Conservation (phyloP, 345 rosid genomes). For the Carallia pectinifolia region DNA sequence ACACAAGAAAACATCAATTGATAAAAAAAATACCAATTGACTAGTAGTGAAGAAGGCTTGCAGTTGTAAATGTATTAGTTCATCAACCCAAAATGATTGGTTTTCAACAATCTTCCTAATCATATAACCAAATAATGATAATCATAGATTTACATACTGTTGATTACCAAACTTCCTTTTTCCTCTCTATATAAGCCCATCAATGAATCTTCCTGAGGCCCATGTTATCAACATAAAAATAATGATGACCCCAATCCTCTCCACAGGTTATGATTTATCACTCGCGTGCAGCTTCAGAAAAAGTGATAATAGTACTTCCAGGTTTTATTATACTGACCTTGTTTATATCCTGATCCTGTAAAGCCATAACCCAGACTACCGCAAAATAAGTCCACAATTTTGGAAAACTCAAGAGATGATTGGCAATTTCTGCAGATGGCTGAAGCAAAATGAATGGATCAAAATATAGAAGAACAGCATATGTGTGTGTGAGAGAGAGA, state of each 20-base stretch:
- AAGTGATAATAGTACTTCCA: background rate
- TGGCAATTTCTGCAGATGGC: slow-evolving; percentile 13
- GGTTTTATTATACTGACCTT: slow-evolving; percentile 36
- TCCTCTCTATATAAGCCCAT: too few relatives aligned
- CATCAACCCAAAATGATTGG: background rate
- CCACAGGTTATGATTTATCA: background rate
- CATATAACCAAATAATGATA: too few relatives aligned
- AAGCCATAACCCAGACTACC: slow-evolving; percentile 5
- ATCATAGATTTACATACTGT: background rate
- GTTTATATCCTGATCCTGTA: background rate
- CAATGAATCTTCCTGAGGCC: too few relatives aligned
- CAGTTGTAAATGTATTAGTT: background rate
- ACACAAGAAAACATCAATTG: slow-evolving; percentile 4
- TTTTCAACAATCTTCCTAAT: too few relatives aligned
- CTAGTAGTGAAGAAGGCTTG: background rate
- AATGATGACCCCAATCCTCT: background rate
- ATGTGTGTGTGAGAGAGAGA: background rate
- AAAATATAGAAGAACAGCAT: background rate
- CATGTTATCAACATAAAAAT: background rate
- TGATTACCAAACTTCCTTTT: background rate
- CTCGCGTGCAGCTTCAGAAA: background rate
- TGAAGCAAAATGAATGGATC: slow-evolving; percentile 6
- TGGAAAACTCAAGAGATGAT: slow-evolving; percentile 11
- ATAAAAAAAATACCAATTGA: background rate
- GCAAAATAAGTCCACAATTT: slow-evolving; percentile 22